Evolutionary conservation across 1,284 basidiomycete genomes (phyloP).

Genomic region (Erythrobasidium hasegawianum): DNA sequence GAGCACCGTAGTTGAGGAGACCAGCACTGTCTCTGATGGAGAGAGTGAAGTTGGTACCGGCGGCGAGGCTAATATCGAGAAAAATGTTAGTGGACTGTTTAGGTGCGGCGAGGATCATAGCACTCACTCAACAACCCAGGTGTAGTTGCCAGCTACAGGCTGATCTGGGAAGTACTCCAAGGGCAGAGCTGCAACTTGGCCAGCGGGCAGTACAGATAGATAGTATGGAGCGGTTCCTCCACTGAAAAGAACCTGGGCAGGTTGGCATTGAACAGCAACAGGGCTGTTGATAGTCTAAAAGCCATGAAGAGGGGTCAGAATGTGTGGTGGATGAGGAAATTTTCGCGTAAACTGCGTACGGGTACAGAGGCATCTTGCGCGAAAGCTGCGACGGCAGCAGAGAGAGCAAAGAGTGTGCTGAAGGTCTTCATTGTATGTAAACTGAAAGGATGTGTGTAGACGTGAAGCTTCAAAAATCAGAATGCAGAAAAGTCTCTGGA

Average conservation of each 20-base stretch:
- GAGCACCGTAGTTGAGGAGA: conserved; percentile 12
- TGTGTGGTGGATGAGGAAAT: too few relatives aligned
- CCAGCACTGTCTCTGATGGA: conserved; percentile 17
- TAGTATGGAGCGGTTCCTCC: conserved; percentile 2
- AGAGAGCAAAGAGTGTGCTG: background rate
- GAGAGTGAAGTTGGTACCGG: conserved; percentile 20
- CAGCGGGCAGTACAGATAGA: conserved; percentile 11
- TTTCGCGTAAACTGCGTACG: background rate
- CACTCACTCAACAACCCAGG: conserved; percentile 12
- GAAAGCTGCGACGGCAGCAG: background rate
- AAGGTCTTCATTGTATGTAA: background rate
- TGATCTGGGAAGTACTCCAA: conserved; percentile 1
- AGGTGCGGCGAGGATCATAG: too few relatives aligned
- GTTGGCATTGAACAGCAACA: conserved; percentile 9
- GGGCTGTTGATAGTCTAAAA: conserved; percentile 18
- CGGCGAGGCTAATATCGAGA: background rate
- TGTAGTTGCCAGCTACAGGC: conserved; percentile 7
- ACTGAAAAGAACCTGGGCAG: conserved; percentile 4
- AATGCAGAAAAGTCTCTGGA: too few relatives aligned
- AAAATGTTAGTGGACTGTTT: too few relatives aligned
- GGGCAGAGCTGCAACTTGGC: conserved; percentile 11
- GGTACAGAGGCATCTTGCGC: background rate
- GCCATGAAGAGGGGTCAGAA: background rate
- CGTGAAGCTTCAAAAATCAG: too few relatives aligned
- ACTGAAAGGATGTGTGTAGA: too few relatives aligned